Base-by-base conservation (phyloP, 2,329 filamentous ascomycete species). In the Exophiala dermatitidis region DNA sequence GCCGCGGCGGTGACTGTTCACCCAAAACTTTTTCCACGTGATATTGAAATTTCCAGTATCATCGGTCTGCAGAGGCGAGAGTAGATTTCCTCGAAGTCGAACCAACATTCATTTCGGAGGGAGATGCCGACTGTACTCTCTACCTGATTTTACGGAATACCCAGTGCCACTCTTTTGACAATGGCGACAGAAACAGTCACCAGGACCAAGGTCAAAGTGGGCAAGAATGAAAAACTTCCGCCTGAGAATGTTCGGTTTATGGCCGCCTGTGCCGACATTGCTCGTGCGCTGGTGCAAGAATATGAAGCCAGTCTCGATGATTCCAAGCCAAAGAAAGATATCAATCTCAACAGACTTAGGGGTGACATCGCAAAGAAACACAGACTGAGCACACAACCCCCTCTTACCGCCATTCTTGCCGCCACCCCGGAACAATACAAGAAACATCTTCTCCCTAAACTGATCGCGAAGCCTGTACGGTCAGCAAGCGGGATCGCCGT, bases 361-460 rank as follows among this genome's bases (percentile, higher is more conserved):
- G 84, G 88, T 50, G 90, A 90, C 67, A 82, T 95, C 58, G 82
- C 93, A 43, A 95, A 93, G 74, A 97, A 96, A 74, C 90, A 97
- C 74, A 86, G 84, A 68, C 76, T 98, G 57, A 85, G 83, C 69
- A 89, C 83, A 57, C 88, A 95, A 63, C 93, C 93, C 32, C 89
- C 94, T 29, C 75, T 98, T 60, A 97, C 91, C 5, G 91, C 93
- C 56, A 98, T 98, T 67, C 97, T 98, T 67, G 89, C 93, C 50
- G 93, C 93, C 6, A 91, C 98, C 34, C 94, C 94, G n/a, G 93
- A 98, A 69, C 90, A 97, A 69, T 96, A 97, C 75, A 98, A 97
- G 77, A 98, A 97, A 74, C 97, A 97, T 66, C 96, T 98, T 57
- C 73, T 97, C 58, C 93, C 90, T 19, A 95, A 95, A 72, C 77